Base-by-base conservation (phyloP, 805 yeast species). In the Wickerhamomyces subpelliculosus region DNA sequence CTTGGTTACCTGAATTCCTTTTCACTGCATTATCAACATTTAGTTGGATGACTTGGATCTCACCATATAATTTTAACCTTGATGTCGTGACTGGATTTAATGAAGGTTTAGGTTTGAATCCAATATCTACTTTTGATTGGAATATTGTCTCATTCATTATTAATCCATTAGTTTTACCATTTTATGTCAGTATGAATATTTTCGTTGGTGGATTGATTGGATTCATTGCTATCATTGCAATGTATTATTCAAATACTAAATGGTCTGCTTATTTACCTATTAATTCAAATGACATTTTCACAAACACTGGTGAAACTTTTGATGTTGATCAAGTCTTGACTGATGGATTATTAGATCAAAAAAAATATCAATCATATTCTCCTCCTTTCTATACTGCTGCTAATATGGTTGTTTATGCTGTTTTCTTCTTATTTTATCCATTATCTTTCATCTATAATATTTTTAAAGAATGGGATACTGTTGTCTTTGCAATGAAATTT, bases 321-420 rank as follows among this genome's bases (percentile, higher is more conserved):
- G 59, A 69, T 17, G 73, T 78, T 30, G 62, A 65, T 14, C 53
- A 66, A 37, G 65, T 79, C 14, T 51, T 79, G 31, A 57, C 69
- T 36, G 54, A 71, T 14, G 69, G 67, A 41, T 46, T 53, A 14
- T 65, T 79, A 33, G 80, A 77, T 48, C 43, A 55, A 18, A 53
- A 46, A 3, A 70, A 69, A 46, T 78, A 78, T 51, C 61, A 64
- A 39, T 42, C 55, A n/a, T 72, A 76, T 44, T 81, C 84, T 1
- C 80, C 84, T 8, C 86, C 87, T 8, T 80, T 70, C 55, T 78
- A 75, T 50, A 53, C 75, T 22, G 84, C 86, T 6, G 84, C 78
- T 2, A 74, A 74, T 51, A 57, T 78, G 42, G 73, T 79, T 9
- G 55, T 67, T 17, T 78, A 77, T 49, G 83, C 84, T 16, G 71